Conservation (phyloP, 2,329 filamentous ascomycete species). For the Chalara sp. region DNA sequence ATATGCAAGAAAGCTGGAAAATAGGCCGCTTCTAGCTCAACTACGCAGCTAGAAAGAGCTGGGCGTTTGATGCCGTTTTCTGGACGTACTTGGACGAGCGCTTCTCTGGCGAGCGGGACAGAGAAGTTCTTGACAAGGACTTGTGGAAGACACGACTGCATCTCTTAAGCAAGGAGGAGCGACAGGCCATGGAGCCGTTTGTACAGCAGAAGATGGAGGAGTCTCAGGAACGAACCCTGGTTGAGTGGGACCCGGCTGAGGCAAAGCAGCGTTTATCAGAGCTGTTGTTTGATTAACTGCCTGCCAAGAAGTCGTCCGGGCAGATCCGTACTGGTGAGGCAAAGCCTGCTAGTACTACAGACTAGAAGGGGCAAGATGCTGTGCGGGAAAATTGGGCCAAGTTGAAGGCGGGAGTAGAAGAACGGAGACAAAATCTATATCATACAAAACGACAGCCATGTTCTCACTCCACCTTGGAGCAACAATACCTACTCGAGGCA, state of each 20-base stretch:
- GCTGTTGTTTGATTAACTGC: constrained; percentile 7
- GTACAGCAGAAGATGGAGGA: constrained; percentile 28
- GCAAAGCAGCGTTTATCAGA: constrained; percentile 3
- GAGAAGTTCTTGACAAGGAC: constrained; percentile 9
- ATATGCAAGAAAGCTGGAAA: constrained; percentile 32
- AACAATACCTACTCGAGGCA: too few species aligned
- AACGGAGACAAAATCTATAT: too few species aligned
- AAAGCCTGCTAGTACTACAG: too few species aligned
- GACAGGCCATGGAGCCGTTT: constrained; percentile 24
- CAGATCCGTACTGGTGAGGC: too few species aligned
- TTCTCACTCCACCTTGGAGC: too few species aligned
- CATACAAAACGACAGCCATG: too few species aligned
- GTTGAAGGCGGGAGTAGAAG: too few species aligned
- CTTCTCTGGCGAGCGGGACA: constrained; percentile 26
- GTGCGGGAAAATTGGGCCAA: too few species aligned
- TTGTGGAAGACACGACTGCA: constrained; percentile 25
- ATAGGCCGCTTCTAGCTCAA: constrained; percentile 26
- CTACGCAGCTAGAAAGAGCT: constrained; percentile 29
- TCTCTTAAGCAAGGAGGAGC: constrained; percentile 23
- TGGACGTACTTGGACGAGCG: constrained; percentile 31
- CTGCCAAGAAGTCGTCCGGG: not conserved
- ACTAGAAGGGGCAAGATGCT: too few species aligned
- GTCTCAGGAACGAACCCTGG: constrained; percentile 8
- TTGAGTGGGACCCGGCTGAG: constrained; percentile 8
- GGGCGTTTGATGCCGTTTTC: constrained; percentile 34